Base-by-base conservation (phyloP, 1,139 yeast genomes). In the Candida tetrigidarum region DNA sequence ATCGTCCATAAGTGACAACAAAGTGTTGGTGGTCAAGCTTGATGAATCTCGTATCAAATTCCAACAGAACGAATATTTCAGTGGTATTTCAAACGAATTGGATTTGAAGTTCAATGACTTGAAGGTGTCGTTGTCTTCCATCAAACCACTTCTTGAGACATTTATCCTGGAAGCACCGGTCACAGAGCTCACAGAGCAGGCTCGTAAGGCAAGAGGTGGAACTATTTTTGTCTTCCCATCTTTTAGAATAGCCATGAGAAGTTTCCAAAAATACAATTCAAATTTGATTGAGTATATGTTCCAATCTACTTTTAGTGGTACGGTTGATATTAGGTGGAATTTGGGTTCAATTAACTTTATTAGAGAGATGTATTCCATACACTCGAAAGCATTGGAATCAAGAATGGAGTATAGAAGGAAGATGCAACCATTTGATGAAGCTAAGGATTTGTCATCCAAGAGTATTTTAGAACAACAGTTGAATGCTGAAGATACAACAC, bases 241-340 rank as follows among this genome's bases (percentile, higher is more conserved):
- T 6, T 76, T 91, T 53, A 74, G 73, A 47, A 80, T 92, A 23
- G 69, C 80, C 4, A 92, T 92, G 97, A 78, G 82, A 43, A 84
- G 95, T 0, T 80, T 81, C 71, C 92, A 88, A 55, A 65, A 68
- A 42, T 63, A 66, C 39, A 64, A 71, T 10, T 69, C 74, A 12
- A 77, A 78, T 40, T 55, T 75, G 4, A 77, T 91, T 42, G 86
- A 86, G 54, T 89, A 84, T 56, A 67, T 77, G 4, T 92, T 79
- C 59, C 76, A 74, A 41, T 83, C 93, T 29, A 73, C 83, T 2
- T 90, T 93, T 68, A 96, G 91, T 9, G 97, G 96, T 25, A 81
- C 90, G 9, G 96, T 93, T 37, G 96, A 90, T 51, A 83, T 93
- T 2, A 80, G 91, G 37, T 93, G 98, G 98, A 93, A 93, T 60